Evolutionary conservation across 2,329 filamentous ascomycete genomes (phyloP).

Genomic region (Sodiomyces alkalinus): DNA sequence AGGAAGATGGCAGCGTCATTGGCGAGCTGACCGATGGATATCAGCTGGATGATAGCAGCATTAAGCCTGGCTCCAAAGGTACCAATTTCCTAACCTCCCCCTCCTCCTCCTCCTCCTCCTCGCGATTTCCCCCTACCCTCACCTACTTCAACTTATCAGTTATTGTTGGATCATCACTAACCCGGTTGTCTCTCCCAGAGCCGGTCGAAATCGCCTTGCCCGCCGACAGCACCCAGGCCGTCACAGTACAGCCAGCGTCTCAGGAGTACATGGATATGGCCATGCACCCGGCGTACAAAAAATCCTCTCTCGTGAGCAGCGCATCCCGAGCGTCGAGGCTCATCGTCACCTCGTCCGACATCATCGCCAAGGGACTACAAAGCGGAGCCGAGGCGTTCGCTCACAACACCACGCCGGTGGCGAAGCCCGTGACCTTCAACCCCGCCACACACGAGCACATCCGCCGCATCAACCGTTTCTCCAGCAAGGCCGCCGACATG

Average conservation of each 20-base stretch:
- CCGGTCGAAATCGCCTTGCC: conserved; percentile 70
- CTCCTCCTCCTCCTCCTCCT: too few species aligned
- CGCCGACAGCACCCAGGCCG: conserved; percentile 46
- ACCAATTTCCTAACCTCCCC: conserved; percentile 10
- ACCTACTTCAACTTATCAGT: too few species aligned
- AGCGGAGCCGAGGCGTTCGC: conserved; percentile 68
- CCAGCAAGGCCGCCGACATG: conserved; percentile 60
- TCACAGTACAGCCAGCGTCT: conserved; percentile 49
- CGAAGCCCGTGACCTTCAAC: conserved; percentile 75
- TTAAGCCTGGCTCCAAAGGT: conserved; percentile 89
- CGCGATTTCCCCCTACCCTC: too few species aligned
- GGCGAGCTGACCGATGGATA: conserved; percentile 79
- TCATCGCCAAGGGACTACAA: conserved; percentile 63
- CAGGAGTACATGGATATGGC: conserved; percentile 62
- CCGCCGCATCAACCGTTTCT: conserved; percentile 80
- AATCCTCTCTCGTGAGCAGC: conserved; percentile 72
- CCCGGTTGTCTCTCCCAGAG: too few species aligned
- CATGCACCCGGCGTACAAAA: conserved; percentile 81
- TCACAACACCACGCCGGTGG: conserved; percentile 59
- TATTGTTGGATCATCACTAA: too few species aligned
- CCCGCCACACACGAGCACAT: conserved; percentile 73
- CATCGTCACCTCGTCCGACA: conserved; percentile 74
- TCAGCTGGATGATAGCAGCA: conserved; percentile 57
- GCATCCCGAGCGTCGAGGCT: conserved; percentile 80
- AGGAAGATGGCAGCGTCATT: conserved; percentile 90